Percentiles rank a stretch among this genome's conserved stretches.
Conservation (phyloP, 108 stramenopile genomes). For the Stephanodiscus minutulus region DNA sequence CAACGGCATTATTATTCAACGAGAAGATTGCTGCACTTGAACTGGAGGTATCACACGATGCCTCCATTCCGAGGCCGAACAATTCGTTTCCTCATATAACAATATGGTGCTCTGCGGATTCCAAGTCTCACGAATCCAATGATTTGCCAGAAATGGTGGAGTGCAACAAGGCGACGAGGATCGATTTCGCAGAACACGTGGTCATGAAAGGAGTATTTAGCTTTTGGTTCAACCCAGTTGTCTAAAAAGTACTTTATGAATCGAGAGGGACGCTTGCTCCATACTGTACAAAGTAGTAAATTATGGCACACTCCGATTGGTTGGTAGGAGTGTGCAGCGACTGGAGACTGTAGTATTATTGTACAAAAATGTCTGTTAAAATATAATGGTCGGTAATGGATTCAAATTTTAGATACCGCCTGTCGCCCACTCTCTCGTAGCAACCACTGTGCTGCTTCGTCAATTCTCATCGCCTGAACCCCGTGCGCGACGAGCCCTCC, state of each 20-base stretch:
- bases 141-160: slow-evolving; percentile 54
- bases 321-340: too few relatives aligned
- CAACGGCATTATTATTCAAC: slow-evolving; percentile 20
- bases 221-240: slow-evolving; percentile 1
- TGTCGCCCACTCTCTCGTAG: too few relatives aligned
- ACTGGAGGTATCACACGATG: slow-evolving; percentile 41
- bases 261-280: too few relatives aligned
- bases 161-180: not conserved
- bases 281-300: too few relatives aligned
- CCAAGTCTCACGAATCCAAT: slow-evolving; percentile 58
- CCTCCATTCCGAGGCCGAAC: slow-evolving; percentile 38
- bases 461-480: too few relatives aligned
- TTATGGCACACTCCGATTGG: too few relatives aligned
- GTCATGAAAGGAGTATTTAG: slow-evolving; percentile 6
- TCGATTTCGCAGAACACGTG: not conserved
- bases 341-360: too few relatives aligned
- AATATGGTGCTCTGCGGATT: slow-evolving; percentile 60
- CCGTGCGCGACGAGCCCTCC: too few relatives aligned
- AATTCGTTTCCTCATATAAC: slow-evolving; percentile 83
- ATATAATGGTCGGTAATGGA: too few relatives aligned
- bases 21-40: slow-evolving; percentile 59
- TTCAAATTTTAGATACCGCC: too few relatives aligned
- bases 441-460: too few relatives aligned
- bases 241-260: not conserved
- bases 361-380: too few relatives aligned